Percentiles rank a stretch among this genome's conserved stretches.
Evolutionary conservation across 2,329 filamentous ascomycete genomes (phyloP).

Genomic region (Lasiodiplodia sp.): DNA sequence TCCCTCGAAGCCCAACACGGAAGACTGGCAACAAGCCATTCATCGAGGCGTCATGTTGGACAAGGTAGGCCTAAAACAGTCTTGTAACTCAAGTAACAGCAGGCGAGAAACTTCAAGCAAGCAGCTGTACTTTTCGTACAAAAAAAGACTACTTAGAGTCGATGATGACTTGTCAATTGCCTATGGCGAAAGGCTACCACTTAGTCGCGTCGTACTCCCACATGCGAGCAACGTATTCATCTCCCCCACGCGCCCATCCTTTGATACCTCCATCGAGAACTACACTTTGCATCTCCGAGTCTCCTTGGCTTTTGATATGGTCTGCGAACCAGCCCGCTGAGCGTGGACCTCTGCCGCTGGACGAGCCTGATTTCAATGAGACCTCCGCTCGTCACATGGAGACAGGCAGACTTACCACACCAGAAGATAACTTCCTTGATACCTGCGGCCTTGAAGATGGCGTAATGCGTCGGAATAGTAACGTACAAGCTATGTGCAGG

Average conservation of each 20-base stretch:
- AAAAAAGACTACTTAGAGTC: too few relatives aligned
- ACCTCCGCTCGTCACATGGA: not conserved
- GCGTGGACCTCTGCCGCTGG: slow-evolving; percentile 61
- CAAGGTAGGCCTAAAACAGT: too few relatives aligned
- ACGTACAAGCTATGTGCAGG: slow-evolving; percentile 64
- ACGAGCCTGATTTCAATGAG: slow-evolving; percentile 55
- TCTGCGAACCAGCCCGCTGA: slow-evolving; percentile 65
- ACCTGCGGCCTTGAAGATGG: slow-evolving; percentile 59
- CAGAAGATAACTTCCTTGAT: slow-evolving; percentile 62
- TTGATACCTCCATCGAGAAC: slow-evolving; percentile 62
- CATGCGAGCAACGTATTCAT: slow-evolving; percentile 57
- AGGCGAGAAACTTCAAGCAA: too few relatives aligned
- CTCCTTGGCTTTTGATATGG: slow-evolving; percentile 53
- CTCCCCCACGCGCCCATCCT: slow-evolving; percentile 60
- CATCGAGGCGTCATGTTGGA: too few relatives aligned
- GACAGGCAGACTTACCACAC: slow-evolving; percentile 56
- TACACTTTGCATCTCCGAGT: slow-evolving; percentile 56
- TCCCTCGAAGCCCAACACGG: too few relatives aligned
- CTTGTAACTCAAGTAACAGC: too few relatives aligned
- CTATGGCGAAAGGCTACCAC: not conserved
- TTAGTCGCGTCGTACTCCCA: slow-evolving; percentile 54
- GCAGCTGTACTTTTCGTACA: too few relatives aligned
- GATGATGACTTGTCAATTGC: not conserved
- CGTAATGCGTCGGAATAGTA: slow-evolving; percentile 57
- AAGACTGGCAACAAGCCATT: too few relatives aligned